These are phyloP conservation scores for Argentina anserina DNA, from an alignment of 306 rosid species.

Conservation along the genomic window DNA sequence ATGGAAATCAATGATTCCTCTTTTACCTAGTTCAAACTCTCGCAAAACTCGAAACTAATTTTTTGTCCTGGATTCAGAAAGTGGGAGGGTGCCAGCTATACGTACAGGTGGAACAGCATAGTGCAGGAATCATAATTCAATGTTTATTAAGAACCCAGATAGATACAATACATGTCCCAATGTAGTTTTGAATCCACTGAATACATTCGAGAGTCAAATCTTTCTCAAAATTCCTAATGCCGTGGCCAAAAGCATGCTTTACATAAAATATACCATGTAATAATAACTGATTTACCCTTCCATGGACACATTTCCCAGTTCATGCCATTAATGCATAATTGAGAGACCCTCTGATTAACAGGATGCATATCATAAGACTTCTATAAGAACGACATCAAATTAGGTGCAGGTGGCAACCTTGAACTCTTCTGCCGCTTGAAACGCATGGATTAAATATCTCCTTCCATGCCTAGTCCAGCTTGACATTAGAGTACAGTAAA, in stretches of 20 bases:
- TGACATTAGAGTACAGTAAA: slow-evolving; percentile 79
- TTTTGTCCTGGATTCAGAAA: neutral
- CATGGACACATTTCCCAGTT: slow-evolving; percentile 24
- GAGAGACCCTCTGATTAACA: slow-evolving; percentile 32
- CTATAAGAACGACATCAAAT: slow-evolving; percentile 26
- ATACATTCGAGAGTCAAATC: slow-evolving; percentile 15
- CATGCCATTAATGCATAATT: slow-evolving; percentile 22
- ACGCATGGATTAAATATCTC: slow-evolving; percentile 11
- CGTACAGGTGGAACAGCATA: neutral
- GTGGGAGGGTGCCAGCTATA: neutral
- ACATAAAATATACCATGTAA: slow-evolving; percentile 16
- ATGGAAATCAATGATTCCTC: no score
- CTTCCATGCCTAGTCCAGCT: slow-evolving; percentile 58
- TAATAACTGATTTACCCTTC: neutral
- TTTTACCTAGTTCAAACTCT: no score
- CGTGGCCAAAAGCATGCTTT: slow-evolving; percentile 32
- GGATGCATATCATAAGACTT: slow-evolving; percentile 27
- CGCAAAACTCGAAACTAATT: no score
- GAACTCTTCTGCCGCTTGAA: slow-evolving; percentile 27
- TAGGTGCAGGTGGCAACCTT: slow-evolving; percentile 33
- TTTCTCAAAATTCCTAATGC: slow-evolving; percentile 22
- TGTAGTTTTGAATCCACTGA: slow-evolving; percentile 7
- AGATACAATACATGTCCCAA: slow-evolving; percentile 4
- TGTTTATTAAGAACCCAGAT: slow-evolving; percentile 9
- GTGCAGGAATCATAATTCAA: neutral